Conservation (phyloP, 2,329 filamentous ascomycete species). For the Epichloe festucae region DNA sequence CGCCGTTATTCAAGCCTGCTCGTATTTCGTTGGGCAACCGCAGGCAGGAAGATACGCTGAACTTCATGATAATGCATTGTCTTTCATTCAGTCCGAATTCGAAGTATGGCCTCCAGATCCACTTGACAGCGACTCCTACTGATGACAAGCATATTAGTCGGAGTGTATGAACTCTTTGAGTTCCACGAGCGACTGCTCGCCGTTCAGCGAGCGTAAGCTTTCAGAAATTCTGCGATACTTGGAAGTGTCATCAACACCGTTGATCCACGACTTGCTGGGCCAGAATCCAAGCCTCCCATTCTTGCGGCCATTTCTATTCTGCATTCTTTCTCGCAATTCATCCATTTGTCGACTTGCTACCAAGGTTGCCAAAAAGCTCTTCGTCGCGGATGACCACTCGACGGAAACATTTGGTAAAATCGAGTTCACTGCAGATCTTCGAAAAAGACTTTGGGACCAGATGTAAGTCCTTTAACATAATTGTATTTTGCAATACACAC, state of each 20-base stretch:
- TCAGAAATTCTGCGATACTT: constrained; percentile 36
- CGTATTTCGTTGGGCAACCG: constrained; percentile 44
- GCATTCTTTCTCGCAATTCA: constrained; percentile 38
- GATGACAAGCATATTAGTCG: neutral
- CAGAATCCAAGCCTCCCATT: constrained; percentile 18
- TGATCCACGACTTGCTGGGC: constrained; percentile 19
- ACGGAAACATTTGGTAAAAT: constrained; percentile 13
- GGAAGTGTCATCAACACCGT: constrained; percentile 31
- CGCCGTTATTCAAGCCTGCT: constrained; percentile 48
- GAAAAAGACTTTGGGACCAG: constrained; percentile 37
- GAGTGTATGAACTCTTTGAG: constrained; percentile 5
- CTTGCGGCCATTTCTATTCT: constrained; percentile 39
- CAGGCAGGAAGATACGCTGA: constrained; percentile 36
- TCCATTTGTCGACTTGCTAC: constrained; percentile 35
- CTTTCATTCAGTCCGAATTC: constrained; percentile 32
- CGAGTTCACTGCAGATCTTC: constrained; percentile 15
- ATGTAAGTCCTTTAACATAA: constrained; percentile 28
- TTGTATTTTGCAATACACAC: neutral
- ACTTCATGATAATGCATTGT: constrained; percentile 42
- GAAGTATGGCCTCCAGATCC: neutral
- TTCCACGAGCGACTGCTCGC: constrained; percentile 11
- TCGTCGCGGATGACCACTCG: constrained; percentile 20
- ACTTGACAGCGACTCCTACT: neutral
- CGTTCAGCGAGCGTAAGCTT: constrained; percentile 25
- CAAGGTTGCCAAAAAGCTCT: constrained; percentile 34